Percentiles rank a stretch among this genome's conserved stretches.
Conservation (phyloP, 2,329 filamentous ascomycete species). For the Torrubiella hemipterigena region DNA sequence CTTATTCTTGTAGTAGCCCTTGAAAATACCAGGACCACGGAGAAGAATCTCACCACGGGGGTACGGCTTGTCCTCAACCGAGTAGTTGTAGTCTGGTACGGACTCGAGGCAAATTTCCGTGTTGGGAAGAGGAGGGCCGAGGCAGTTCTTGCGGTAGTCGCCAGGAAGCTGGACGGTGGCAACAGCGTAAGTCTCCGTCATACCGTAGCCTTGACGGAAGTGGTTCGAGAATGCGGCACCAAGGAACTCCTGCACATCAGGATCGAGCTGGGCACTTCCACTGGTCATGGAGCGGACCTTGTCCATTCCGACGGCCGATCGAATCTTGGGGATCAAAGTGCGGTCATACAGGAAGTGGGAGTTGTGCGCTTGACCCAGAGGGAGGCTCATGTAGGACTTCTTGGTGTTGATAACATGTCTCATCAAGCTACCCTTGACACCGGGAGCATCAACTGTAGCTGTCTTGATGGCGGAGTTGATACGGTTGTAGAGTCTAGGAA, state of each 20-base stretch:
- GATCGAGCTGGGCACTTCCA: conserved; percentile 88
- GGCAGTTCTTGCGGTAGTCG: conserved; percentile 71
- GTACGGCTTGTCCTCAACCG: conserved; percentile 73
- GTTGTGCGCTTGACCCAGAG: conserved; percentile 62
- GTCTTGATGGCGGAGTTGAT: conserved; percentile 76
- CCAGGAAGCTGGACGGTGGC: conserved; percentile 53
- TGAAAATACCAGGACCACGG: conserved; percentile 67
- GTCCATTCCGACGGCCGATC: conserved; percentile 70
- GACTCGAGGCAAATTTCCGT: conserved; percentile 73
- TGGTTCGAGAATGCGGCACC: conserved; percentile 69
- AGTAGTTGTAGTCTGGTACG: conserved; percentile 90
- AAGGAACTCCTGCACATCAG: conserved; percentile 78
- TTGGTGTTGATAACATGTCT: conserved; percentile 72
- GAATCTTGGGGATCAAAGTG: conserved; percentile 85
- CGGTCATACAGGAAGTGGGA: conserved; percentile 69
- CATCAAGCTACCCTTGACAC: conserved; percentile 71
- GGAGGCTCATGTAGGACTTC: conserved; percentile 62
- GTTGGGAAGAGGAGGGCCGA: conserved; percentile 57
- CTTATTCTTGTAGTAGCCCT: conserved; percentile 79
- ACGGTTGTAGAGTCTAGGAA: conserved; percentile 83
- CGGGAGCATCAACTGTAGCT: conserved; percentile 65
- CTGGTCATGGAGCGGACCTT: conserved; percentile 64
- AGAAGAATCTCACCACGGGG: conserved; percentile 85
- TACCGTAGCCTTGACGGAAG: conserved; percentile 80
- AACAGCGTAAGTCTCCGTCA: conserved; percentile 87